Conservation (phyloP, 2,329 filamentous ascomycete species). For the Talaromyces sp. region DNA sequence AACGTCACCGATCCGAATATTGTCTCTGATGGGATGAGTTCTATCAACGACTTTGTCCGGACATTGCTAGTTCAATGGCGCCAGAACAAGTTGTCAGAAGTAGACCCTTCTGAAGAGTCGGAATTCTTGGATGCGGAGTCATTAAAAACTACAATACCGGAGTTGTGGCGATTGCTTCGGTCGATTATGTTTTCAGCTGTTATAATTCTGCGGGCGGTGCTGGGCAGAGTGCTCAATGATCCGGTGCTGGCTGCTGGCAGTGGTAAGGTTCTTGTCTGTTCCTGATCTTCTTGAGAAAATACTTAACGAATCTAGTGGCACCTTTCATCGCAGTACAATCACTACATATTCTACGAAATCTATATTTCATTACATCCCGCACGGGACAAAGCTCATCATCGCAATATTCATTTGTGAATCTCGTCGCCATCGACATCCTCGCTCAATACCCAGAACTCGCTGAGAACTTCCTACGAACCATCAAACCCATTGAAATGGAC, state of each 20-base stretch:
- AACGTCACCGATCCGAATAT: slow-evolving; percentile 45
- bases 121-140: slow-evolving; percentile 61
- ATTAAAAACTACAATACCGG: slow-evolving; percentile 60
- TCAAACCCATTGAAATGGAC: slow-evolving; percentile 52
- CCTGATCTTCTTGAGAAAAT: not conserved
- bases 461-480: slow-evolving; percentile 61
- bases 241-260: slow-evolving; percentile 48
- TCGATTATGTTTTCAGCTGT: slow-evolving; percentile 71
- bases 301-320: slow-evolving; percentile 42
- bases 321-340: slow-evolving; percentile 65
- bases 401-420: slow-evolving; percentile 76
- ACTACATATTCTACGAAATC: slow-evolving; percentile 66
- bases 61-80: slow-evolving; percentile 68
- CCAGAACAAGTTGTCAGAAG: slow-evolving; percentile 64
- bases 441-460: slow-evolving; percentile 63
- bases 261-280: slow-evolving; percentile 37
- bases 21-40: slow-evolving; percentile 48
- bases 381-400: slow-evolving; percentile 70
- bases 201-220: slow-evolving; percentile 67
- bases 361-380: slow-evolving; percentile 76
- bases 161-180: slow-evolving; percentile 69
- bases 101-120: slow-evolving; percentile 64
- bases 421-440: slow-evolving; percentile 76
- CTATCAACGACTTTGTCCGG: slow-evolving; percentile 61
- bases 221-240: slow-evolving; percentile 61